Base-by-base conservation (phyloP, 2,329 filamentous ascomycete species). In the Nothophaeocryptopus gaeumannii region DNA sequence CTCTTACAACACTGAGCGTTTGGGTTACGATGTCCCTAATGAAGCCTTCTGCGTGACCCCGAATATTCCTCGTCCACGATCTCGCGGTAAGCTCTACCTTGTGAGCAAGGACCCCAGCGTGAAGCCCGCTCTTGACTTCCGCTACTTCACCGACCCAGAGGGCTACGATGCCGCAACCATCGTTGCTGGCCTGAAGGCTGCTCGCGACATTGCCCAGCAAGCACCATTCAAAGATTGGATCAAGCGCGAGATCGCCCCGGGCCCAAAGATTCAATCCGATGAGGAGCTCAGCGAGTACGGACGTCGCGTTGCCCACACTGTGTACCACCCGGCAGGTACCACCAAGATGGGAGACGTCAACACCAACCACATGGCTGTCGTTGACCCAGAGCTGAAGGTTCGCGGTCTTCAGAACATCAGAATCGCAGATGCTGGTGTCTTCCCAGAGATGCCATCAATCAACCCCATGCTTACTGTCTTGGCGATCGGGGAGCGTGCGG, bases 21-120 rank as follows among this genome's bases (percentile, higher is more conserved):
- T 96, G 9, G 89, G 89, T 59, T 95, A 85, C 68, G 81, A 84
- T 62, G 75, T 75, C 35, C 81, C 81, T 41, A 74, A 85, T 53
- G 86, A 91, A 63, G 89, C 88, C 45, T 95, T 95, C 77, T 93
- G 89, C 80, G 93, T 93, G 85, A 93, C 89, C 12, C 89, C 89
- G 63, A 93, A 95, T 74, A 93, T 95, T 63, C 88, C 88, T 31
- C 86, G 89, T 16, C 86, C 89, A 26, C 84, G 87, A 46, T 90
- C 86, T 39, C 83, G 85, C 47, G 89, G 89, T 51, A 81, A 83
- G 57, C 76, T 92, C 63, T 92, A 86, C 73, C 81, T 92, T 58
- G 89, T 85, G 45, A 89, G 85, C 26, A 70, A 82, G 32, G 86
- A 92, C 70, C 87, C 88, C 1, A 77, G 66, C 57, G 83, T 88